phyloP scores from a whole-genome alignment of 257 asterid species.

The Gentiana dahurica region DNA sequence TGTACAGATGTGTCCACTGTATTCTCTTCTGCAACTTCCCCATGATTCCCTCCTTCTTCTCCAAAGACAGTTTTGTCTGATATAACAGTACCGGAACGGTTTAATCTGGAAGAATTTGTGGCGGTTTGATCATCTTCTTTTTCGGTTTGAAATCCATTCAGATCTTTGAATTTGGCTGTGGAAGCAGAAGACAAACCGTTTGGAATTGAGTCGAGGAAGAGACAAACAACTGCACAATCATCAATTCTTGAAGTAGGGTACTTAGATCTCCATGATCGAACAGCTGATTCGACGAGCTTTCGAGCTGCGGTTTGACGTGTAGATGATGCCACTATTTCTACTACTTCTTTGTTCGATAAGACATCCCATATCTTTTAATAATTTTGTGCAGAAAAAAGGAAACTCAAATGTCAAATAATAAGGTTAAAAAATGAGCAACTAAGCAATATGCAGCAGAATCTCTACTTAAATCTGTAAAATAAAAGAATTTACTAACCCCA shows the following conservation, averaged over 20 bases:
- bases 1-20: slow-evolving; percentile 43
- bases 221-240: slow-evolving; percentile 82
- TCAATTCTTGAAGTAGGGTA: slow-evolving; percentile 79
- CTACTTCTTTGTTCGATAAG: slow-evolving; percentile 73
- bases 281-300: slow-evolving; percentile 54
- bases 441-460: background rate
- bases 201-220: slow-evolving; percentile 43
- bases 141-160: slow-evolving; percentile 11
- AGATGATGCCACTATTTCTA: slow-evolving; percentile 44
- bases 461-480: background rate
- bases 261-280: slow-evolving; percentile 56
- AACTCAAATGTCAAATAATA: background rate
- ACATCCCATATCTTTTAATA: slow-evolving; percentile 74
- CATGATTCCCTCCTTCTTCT: slow-evolving; percentile 11
- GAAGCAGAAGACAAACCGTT: slow-evolving; percentile 24
- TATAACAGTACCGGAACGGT: slow-evolving; percentile 24
- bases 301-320: slow-evolving; percentile 51
- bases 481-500: slow-evolving; percentile 32
- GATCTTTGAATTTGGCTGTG: slow-evolving; percentile 25
- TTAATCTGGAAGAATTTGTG: background rate
- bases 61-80: slow-evolving; percentile 4
- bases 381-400: background rate
- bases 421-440: background rate
- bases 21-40: slow-evolving; percentile 23
- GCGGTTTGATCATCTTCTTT: slow-evolving; percentile 5